phyloP scores from a whole-genome alignment of 2,329 filamentous ascomycete species.

The Ophiostoma perfectum region DNA sequence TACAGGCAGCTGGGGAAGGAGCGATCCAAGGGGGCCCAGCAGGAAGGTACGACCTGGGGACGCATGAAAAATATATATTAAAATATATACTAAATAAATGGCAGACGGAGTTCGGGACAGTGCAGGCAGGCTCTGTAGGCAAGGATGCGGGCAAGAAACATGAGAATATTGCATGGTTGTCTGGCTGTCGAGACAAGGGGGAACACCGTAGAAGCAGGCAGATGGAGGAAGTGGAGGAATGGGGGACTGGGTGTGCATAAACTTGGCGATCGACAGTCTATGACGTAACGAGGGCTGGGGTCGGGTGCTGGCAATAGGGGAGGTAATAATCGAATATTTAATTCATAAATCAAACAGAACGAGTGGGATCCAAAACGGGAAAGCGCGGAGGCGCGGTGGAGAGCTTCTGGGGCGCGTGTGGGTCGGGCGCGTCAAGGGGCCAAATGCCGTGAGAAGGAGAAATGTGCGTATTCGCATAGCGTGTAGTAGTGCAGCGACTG shows the following conservation, averaged over 20 bases:
- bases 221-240: background rate
- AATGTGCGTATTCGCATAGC: background rate
- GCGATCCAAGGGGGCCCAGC: constrained; percentile 2
- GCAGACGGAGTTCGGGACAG: too few species aligned
- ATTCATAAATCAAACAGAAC: background rate
- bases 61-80: constrained; percentile 4
- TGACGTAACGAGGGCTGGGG: constrained; percentile 24
- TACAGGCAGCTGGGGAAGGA: constrained; percentile 1
- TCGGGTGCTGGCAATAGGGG: constrained; percentile 11
- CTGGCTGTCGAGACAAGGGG: constrained; percentile 2
- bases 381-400: constrained; percentile 5
- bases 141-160: background rate
- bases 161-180: background rate
- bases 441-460: background rate
- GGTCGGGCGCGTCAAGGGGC: constrained; percentile 4
- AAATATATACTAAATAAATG: background rate
- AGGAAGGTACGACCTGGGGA: constrained; percentile 2
- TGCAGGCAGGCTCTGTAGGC: too few species aligned
- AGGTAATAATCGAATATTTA: background rate
- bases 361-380: background rate
- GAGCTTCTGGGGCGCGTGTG: constrained; percentile 9
- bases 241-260: constrained; percentile 14
- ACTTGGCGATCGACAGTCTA: constrained; percentile 22
- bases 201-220: background rate
- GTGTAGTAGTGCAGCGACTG: too few species aligned